Conservation (phyloP, 331 rosid genomes). For the Quercus tomentella region DNA sequence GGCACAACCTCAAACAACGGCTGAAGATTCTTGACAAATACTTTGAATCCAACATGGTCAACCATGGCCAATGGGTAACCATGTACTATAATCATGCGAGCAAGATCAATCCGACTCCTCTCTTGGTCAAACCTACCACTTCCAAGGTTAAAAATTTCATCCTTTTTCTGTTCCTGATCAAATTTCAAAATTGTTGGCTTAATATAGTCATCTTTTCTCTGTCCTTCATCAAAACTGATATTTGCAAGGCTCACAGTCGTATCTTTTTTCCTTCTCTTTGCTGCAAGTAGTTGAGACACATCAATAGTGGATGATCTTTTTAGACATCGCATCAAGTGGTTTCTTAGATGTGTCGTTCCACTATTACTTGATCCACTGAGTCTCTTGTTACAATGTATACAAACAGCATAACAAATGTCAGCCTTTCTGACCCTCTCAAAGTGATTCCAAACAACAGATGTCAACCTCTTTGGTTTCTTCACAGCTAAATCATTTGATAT, state of each 20-base stretch:
- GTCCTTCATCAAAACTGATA: conserved; percentile 68
- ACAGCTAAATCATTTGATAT: conserved; percentile 52
- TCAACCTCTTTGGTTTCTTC: conserved; percentile 86
- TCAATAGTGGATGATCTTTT: conserved; percentile 75
- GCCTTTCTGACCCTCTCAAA: conserved; percentile 92
- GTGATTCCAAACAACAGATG: conserved; percentile 98
- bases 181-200: conserved; percentile 68
- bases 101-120: conserved; percentile 86
- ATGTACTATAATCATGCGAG: conserved; percentile 85
- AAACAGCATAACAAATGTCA: conserved; percentile 85
- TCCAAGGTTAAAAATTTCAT: conserved; percentile 55
- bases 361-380: conserved; percentile 99
- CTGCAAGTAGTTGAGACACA: conserved; percentile 90
- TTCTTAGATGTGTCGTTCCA: conserved; percentile 95
- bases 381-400: conserved; percentile 88
- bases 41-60: conserved; percentile 92
- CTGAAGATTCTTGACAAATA: conserved; percentile 93
- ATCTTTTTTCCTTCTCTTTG: conserved; percentile 87
- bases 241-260: conserved; percentile 48
- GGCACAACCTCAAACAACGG: conserved; percentile 83
- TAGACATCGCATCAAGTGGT: conserved; percentile 92
- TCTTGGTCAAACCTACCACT: conserved; percentile 77
- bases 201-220: conserved; percentile 65
- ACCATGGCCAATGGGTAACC: conserved; percentile 83
- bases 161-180: conserved; percentile 78